Percentiles rank a stretch among this genome's conserved stretches.
These are phyloP conservation scores for Aspergillus transmontanensis DNA, from an alignment of 2,329 filamentous ascomycete species.

Conservation along the genomic window DNA sequence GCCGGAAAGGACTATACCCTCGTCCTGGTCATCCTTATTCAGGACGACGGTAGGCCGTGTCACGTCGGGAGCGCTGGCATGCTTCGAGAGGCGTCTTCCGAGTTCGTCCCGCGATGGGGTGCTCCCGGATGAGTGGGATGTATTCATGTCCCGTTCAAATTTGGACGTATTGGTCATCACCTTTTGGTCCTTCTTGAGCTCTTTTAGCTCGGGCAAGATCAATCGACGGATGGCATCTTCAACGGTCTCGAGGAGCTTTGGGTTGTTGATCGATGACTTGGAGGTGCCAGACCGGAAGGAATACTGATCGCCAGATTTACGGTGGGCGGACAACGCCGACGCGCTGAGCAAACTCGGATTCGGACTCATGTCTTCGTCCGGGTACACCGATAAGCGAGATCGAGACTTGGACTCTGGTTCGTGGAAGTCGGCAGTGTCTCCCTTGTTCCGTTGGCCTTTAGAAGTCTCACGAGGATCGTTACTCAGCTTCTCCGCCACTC, in stretches of 20 bases:
- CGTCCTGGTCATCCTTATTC: conserved; percentile 60
- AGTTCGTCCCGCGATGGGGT: conserved; percentile 58
- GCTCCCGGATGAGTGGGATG: conserved; percentile 62
- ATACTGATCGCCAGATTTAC: conserved; percentile 58
- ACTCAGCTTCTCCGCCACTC: conserved; percentile 68
- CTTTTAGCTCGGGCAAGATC: conserved; percentile 88
- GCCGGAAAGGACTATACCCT: conserved; percentile 60
- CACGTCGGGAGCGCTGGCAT: conserved; percentile 63
- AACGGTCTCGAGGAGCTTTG: conserved; percentile 84
- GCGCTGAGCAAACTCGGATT: conserved; percentile 65
- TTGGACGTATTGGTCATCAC: conserved; percentile 70
- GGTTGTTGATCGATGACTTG: conserved; percentile 84
- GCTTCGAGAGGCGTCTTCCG: conserved; percentile 60
- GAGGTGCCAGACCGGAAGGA: conserved; percentile 63
- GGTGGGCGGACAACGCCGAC: conserved; percentile 57
- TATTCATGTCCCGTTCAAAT: conserved; percentile 66
- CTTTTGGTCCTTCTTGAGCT: conserved; percentile 87
- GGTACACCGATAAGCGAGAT: conserved; percentile 52
- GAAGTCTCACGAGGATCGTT: conserved; percentile 52
- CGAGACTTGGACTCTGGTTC: conserved; percentile 50
- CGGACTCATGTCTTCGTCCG: conserved; percentile 58
- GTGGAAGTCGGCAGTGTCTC: conserved; percentile 49
- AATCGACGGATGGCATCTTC: conserved; percentile 89
- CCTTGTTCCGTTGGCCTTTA: conserved; percentile 48
- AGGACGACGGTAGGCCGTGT: conserved; percentile 64